These are phyloP conservation scores for Cucurbita maxima DNA, from an alignment of 306 rosid genomes.

Conservation along the genomic window DNA sequence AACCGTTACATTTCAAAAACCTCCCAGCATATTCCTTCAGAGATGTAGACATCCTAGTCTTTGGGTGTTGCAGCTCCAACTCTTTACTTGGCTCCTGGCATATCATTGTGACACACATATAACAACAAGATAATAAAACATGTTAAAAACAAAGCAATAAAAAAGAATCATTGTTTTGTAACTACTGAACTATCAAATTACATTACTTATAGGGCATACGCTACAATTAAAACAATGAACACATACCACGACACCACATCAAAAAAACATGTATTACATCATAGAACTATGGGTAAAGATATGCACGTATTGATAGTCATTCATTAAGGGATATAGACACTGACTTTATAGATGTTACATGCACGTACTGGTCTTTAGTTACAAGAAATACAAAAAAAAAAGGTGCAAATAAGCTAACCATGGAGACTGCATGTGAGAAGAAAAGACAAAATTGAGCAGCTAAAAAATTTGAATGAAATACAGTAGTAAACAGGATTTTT, in stretches of 20 bases:
- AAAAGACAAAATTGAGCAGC: neutral
- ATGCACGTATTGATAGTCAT: neutral
- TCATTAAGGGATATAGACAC: neutral
- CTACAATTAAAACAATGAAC: neutral
- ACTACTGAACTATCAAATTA: neutral
- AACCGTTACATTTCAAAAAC: constrained; percentile 49
- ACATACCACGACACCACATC: neutral
- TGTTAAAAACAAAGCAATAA: neutral
- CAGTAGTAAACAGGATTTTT: neutral
- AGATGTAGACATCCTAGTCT: constrained; percentile 17
- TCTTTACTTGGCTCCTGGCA: constrained; percentile 45
- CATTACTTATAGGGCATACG: neutral
- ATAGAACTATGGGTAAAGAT: neutral
- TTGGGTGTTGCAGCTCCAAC: constrained; percentile 26
- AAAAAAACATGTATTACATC: neutral
- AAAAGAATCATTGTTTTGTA: neutral
- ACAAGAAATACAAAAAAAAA: neutral
- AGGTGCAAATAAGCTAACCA: neutral
- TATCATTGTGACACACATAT: constrained; percentile 20
- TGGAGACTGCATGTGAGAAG: neutral
- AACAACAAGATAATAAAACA: neutral
- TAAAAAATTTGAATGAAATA: neutral
- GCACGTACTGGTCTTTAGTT: neutral
- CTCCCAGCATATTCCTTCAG: constrained; percentile 63
- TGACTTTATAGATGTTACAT: neutral